A percentile compares a stretch with the other conserved stretches of the same genome.
Conservation (phyloP, 192 early-diverging fungal species). For the Gaertneriomyces semiglobifer region DNA sequence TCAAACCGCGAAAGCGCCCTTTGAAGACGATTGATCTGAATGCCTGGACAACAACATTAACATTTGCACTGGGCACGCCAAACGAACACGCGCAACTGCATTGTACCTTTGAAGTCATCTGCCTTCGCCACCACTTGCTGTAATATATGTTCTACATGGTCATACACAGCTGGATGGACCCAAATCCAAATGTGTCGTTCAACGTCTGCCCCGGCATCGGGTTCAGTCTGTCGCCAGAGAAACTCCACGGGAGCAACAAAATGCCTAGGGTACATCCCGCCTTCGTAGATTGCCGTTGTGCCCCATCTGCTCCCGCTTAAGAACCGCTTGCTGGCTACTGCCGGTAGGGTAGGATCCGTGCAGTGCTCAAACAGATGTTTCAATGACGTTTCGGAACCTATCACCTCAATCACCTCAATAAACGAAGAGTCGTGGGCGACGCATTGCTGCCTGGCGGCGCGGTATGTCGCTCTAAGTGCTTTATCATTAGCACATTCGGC, state of each 20-base stretch:
- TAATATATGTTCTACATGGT: constrained; percentile 3
- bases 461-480: constrained; percentile 68
- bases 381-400: constrained; percentile 52
- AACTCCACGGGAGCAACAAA: constrained; percentile 66
- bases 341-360: constrained; percentile 55
- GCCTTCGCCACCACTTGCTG: constrained; percentile 12
- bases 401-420: constrained; percentile 66
- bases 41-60: no score
- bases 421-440: constrained; percentile 86
- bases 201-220: not conserved
- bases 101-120: not conserved
- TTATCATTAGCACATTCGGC: constrained; percentile 85
- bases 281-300: constrained; percentile 49
- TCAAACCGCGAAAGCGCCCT: constrained; percentile 70
- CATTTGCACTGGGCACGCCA: no score
- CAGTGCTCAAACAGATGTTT: constrained; percentile 49
- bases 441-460: constrained; percentile 71
- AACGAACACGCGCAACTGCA: not conserved
- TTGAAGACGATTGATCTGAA: constrained; percentile 9
- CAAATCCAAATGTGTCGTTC: constrained; percentile 27
- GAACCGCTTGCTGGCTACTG: constrained; percentile 39
- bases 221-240: constrained; percentile 9
- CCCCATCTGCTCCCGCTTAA: constrained; percentile 60
- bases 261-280: constrained; percentile 52
- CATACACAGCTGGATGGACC: constrained; percentile 29